Base-by-base conservation (phyloP, 164 flowering plant genomes). In the Paratinospora sagittata region DNA sequence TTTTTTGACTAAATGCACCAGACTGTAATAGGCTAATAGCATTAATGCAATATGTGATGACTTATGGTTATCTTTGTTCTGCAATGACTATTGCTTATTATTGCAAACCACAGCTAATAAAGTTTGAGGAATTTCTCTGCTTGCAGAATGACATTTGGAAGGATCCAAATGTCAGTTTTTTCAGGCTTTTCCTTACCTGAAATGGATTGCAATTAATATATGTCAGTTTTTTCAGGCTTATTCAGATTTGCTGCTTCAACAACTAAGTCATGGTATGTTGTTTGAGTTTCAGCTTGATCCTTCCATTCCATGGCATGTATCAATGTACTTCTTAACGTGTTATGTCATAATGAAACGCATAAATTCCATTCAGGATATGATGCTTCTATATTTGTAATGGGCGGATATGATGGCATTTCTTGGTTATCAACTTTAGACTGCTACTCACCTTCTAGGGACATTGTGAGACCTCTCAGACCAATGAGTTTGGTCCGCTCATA, bases 321-420 rank as follows among this genome's bases (percentile, higher is more conserved):
- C 62, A 72, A 68, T 66, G 83, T 75, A 21, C 69, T n/a, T n/a
- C n/a, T 60, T 17, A 34, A 34, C 12, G 75, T 73, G 45, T 37
- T 76, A 57, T 27, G 6, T 71, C 68, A 27, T 74, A 64, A n/a
- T n/a, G n/a, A n/a, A 33, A 58, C 65, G 26, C 75, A 78, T 67
- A 74, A 75, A 34, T 27, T 62, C 69, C 24, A 52, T 61, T n/a
- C 78, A 36, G 84, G 86, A 78, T 64, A 64, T 41, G 66, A 75
- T 36, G 87, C 83, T 64, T 73, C 81, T 5, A 82, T 93, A 65
- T 82, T 77, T 80, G 33, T 94, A 36, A 62, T 87, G 17, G 98
- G 98, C 55, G 98, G 98, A 76, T 81, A 69, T 83, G 88, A 94
- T 83, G 89, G 95, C 39, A 58, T 16, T 47, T 80, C 88, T 34